Evolutionary conservation across 2,329 filamentous ascomycete species (phyloP).

Genomic region (Penicillium sp.): DNA sequence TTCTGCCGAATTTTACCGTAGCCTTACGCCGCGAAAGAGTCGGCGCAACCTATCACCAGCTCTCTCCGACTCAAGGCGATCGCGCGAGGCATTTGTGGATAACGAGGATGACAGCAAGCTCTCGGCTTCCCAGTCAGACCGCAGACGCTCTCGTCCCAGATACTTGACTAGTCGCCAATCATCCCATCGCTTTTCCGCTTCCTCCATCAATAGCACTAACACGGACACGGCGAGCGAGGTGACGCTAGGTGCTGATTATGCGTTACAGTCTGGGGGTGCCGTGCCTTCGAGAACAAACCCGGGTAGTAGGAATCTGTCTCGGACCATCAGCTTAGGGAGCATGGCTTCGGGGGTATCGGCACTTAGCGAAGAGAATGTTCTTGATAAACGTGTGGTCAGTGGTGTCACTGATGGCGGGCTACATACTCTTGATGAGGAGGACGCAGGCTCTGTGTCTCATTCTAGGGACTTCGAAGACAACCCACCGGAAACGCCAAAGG

Average conservation of each 20-base stretch:
- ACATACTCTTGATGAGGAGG: conserved; percentile 59
- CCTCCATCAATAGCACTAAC: conserved; percentile 52
- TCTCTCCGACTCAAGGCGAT: conserved; percentile 20
- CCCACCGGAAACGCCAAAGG: conserved; percentile 67
- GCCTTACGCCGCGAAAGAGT: conserved; percentile 23
- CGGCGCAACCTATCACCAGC: conserved; percentile 28
- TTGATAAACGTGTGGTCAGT: conserved; percentile 42
- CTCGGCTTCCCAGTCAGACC: conserved; percentile 21
- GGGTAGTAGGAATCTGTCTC: conserved; percentile 49
- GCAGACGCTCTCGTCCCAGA: conserved; percentile 48
- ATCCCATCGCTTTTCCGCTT: conserved; percentile 56
- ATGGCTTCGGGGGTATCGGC: conserved; percentile 71
- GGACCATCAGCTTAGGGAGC: conserved; percentile 83
- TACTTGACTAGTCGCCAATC: conserved; percentile 54
- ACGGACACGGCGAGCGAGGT: conserved; percentile 64
- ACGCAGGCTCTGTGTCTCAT: conserved; percentile 40
- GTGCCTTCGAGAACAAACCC: conserved; percentile 32
- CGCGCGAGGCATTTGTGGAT: conserved; percentile 25
- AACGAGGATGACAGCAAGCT: conserved; percentile 17
- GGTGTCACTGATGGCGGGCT: conserved; percentile 44
- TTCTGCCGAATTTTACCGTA: conserved; percentile 14
- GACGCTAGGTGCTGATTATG: conserved; percentile 73
- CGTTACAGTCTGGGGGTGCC: conserved; percentile 76
- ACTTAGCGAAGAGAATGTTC: conserved; percentile 47
- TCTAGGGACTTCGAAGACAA: conserved; percentile 37